phyloP scores from a whole-genome alignment of 495 filamentous ascomycete genomes.

The Xylaria longipes region DNA sequence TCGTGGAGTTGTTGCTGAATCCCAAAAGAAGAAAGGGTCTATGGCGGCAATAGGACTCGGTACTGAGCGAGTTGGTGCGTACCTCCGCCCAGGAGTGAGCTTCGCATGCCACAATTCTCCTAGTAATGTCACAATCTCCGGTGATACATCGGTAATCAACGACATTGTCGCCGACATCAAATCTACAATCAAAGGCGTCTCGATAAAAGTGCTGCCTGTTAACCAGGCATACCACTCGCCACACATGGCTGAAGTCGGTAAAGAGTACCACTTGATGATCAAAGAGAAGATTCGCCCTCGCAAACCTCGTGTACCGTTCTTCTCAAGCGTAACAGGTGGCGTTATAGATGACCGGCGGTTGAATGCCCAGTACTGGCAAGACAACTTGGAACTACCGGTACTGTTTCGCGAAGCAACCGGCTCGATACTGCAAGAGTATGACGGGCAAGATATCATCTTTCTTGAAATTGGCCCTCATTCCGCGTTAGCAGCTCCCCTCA shows the following conservation, averaged over 20 bases:
- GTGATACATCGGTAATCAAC: slow-evolving; percentile 15
- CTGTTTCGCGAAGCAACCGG: slow-evolving; percentile 44
- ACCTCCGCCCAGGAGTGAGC: slow-evolving; percentile 37
- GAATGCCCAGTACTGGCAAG: slow-evolving; percentile 42
- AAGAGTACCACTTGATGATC: slow-evolving; percentile 37
- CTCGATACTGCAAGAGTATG: slow-evolving; percentile 9
- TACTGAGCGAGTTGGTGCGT: slow-evolving; percentile 30
- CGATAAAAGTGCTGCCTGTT: too few species aligned
- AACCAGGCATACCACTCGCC: slow-evolving; percentile 51
- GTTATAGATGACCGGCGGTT: neutral
- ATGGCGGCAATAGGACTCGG: slow-evolving; percentile 55
- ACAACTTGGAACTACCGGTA: slow-evolving; percentile 51
- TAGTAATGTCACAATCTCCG: slow-evolving; percentile 47
- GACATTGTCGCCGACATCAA: neutral
- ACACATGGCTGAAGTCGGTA: slow-evolving; percentile 32
- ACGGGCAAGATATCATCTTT: slow-evolving; percentile 30
- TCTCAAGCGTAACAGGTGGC: slow-evolving; percentile 11
- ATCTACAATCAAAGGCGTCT: slow-evolving; percentile 33
- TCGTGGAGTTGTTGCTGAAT: slow-evolving; percentile 32
- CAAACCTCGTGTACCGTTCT: slow-evolving; percentile 14
- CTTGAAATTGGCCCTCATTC: too few species aligned
- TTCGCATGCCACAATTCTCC: slow-evolving; percentile 58
- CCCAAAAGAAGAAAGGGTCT: slow-evolving; percentile 35
- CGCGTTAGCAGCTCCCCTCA: slow-evolving; percentile 48
- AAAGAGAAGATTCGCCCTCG: slow-evolving; percentile 16